Evolutionary conservation across 345 rosid genomes (phyloP), one percentile per base, ranked within the genome.

Genomic region (Rhodamnia argentea): DNA sequence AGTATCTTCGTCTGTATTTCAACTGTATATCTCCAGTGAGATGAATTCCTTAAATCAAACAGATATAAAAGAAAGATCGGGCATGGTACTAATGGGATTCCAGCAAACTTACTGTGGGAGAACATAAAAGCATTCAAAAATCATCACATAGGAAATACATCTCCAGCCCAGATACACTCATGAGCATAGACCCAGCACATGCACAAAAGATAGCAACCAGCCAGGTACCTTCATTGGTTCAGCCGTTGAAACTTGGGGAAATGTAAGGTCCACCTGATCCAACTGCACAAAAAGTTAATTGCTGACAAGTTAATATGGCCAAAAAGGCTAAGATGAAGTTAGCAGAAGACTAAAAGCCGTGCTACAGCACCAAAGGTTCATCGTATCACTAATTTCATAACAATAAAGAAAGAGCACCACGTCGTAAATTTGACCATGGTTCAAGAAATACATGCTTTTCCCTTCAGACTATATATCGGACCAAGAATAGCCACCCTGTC

Each of bases 201-300:
- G 55, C 84, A 50, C 83, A 87, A 83, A 56, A 23, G 27, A 37
- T 60, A 57, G 54, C 85, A 55, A 76, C 64, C 40, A 53, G 84
- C 52, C 81, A 16, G 70, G 89, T 87, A 94, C 99, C 98, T 92
- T 94, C 50, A 86, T 53, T 59, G 88, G 85, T 84, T 91, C 92
- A 84, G 83, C n/a, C 40, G 85, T 87, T 74, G 89, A 84, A 88
- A 90, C 87, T 82, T 83, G 89, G 87, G 96, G 95, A 90, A 94
- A 94, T 86, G 96, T 94, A 89, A 92, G 81, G 62, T 90, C 98
- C 87, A 84, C 92, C 81, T 85, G 88, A 90, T 93, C 95, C 92
- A 95, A 90, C 99, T 96, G 96, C 94, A 92, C 55, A 89, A 86
- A 84, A 62, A 52, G 50, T 53, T 23, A 40, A 23, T 53, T 22